Conservation (phyloP, 805 yeast genomes). For the Lachancea nothofagi region DNA sequence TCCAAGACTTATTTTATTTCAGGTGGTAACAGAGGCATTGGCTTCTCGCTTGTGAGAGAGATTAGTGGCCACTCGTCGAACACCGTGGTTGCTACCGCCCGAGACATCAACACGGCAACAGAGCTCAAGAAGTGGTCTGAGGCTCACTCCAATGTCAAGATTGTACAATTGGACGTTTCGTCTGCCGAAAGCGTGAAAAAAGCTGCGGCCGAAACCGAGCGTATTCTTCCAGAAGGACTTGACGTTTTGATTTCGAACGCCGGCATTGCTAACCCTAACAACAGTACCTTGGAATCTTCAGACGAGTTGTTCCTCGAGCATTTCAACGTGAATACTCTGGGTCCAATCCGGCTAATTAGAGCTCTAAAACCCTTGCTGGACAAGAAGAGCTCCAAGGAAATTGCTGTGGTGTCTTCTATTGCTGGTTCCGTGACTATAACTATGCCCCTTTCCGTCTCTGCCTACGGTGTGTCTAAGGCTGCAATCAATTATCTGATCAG, state of each 20-base stretch:
- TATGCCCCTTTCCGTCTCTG: constrained; percentile 18
- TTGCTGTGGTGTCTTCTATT: constrained; percentile 27
- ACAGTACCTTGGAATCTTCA: constrained; percentile 16
- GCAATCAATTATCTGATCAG: constrained; percentile 33
- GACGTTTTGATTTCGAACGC: constrained; percentile 32
- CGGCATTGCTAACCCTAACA: constrained; percentile 22
- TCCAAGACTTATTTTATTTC: constrained; percentile 29
- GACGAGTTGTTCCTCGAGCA: constrained; percentile 11
- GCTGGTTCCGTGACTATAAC: constrained; percentile 24
- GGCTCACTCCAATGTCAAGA: constrained; percentile 15
- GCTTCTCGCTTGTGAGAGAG: constrained; percentile 28
- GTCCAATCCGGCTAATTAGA: constrained; percentile 12
- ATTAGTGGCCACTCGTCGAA: constrained; percentile 14
- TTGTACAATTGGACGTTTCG: constrained; percentile 22
- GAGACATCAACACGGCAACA: constrained; percentile 15
- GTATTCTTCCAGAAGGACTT: constrained; percentile 18
- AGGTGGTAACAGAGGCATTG: constrained; percentile 38
- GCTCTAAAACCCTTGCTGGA: constrained; percentile 21
- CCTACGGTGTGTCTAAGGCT: constrained; percentile 37
- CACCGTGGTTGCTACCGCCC: constrained; percentile 20
- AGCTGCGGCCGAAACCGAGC: constrained; percentile 14
- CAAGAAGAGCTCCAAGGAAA: constrained; percentile 19
- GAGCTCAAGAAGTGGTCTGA: constrained; percentile 16
- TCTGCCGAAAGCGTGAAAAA: constrained; percentile 17
- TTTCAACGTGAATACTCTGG: constrained; percentile 13